phyloP scores from a whole-genome alignment of 768 basidiomycete genomes.

The Agrocybe chaxingu region DNA sequence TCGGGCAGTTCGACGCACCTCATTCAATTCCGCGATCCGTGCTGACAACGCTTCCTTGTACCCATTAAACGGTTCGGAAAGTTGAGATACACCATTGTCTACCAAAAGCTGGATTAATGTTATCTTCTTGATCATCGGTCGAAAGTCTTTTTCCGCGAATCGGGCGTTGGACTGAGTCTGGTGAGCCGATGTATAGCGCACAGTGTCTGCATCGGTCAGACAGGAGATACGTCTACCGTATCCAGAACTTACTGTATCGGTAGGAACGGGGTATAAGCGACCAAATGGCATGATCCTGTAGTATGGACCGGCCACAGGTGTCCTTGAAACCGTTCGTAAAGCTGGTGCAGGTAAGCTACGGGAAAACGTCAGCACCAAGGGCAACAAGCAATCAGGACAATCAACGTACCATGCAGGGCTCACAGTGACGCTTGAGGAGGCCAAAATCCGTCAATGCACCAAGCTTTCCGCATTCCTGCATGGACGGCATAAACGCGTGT shows the following conservation, averaged over 20 bases:
- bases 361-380: background rate
- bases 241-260: slow-evolving; percentile 16
- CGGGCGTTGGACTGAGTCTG: slow-evolving; percentile 11
- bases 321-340: slow-evolving; percentile 6
- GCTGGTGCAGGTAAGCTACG: background rate
- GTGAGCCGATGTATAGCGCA: slow-evolving; percentile 16
- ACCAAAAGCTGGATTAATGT: slow-evolving; percentile 15
- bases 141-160: slow-evolving; percentile 14
- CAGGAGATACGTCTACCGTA: background rate
- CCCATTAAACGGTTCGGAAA: slow-evolving; percentile 14
- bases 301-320: background rate
- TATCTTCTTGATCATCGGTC: slow-evolving; percentile 17
- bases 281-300: slow-evolving; percentile 10
- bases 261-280: slow-evolving; percentile 15
- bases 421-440: slow-evolving; percentile 19
- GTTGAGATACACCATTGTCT: slow-evolving; percentile 10
- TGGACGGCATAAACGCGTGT: background rate
- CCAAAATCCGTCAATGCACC: slow-evolving; percentile 20
- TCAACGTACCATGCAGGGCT: slow-evolving; percentile 16
- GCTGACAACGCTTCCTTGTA: slow-evolving; percentile 4
- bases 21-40: slow-evolving; percentile 1
- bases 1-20: slow-evolving; percentile 4
- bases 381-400: background rate
- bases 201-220: slow-evolving; percentile 10
- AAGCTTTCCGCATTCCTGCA: slow-evolving; percentile 16